phyloP scores from a whole-genome alignment of 1,139 yeast genomes.

The Geotrichum fermentans region DNA sequence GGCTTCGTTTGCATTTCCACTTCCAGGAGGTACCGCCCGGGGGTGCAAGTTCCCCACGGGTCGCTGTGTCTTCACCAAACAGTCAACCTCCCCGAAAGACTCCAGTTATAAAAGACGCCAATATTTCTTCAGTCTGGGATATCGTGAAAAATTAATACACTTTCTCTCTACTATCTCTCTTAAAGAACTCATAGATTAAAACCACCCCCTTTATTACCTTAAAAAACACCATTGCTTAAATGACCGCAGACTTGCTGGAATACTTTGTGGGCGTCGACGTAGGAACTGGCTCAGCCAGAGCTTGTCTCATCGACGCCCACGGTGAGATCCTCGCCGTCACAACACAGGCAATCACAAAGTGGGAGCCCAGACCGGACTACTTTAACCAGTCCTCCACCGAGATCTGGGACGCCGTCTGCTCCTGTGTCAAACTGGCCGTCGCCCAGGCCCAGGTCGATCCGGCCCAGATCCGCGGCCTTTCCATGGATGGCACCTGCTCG shows the following conservation, averaged over 20 bases:
- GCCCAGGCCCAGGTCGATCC: constrained; percentile 71
- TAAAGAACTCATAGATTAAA: too few species aligned
- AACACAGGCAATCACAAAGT: constrained; percentile 69
- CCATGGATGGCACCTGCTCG: constrained; percentile 97
- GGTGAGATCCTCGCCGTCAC: constrained; percentile 81
- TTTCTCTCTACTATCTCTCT: too few species aligned
- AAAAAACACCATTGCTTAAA: background rate
- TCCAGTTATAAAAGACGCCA: background rate
- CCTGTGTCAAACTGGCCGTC: constrained; percentile 69
- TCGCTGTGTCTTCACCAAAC: too few species aligned
- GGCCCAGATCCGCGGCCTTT: constrained; percentile 69
- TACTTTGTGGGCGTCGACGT: constrained; percentile 92
- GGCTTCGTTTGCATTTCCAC: background rate
- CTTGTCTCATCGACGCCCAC: constrained; percentile 76
- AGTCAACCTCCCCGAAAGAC: background rate
- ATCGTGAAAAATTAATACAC: too few species aligned
- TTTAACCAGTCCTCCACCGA: constrained; percentile 81
- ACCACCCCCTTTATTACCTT: too few species aligned
- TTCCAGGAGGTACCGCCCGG: background rate
- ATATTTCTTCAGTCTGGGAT: background rate
- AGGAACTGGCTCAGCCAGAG: constrained; percentile 96
- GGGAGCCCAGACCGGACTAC: constrained; percentile 46
- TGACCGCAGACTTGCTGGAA: constrained; percentile 3
- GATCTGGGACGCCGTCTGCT: constrained; percentile 85
- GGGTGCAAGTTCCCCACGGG: too few species aligned